Evolutionary conservation across 2,329 filamentous ascomycete species (phyloP), one percentile per base, ranked within the genome.

Genomic region (Myriosclerotinia curreyana): DNA sequence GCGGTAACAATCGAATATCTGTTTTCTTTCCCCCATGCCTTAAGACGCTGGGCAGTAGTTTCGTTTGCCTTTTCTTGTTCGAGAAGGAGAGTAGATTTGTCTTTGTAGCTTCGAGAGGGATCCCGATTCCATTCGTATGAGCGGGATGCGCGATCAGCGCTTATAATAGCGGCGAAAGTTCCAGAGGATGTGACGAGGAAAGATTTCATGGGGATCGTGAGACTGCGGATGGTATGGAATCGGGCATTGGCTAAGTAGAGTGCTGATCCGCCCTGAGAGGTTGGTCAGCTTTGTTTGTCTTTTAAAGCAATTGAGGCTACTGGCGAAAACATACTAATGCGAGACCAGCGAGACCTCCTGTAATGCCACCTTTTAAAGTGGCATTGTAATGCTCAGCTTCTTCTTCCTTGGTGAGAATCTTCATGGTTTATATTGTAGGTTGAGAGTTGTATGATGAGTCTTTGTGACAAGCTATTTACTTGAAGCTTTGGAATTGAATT

Each of bases 331-430:
- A 56, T 68, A 94, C 93, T 40, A 86, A 73, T 46, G 79, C 81
- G 3, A 92, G 79, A 68, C 95, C 93, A 52, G 86, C 71, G 15
- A 82, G 61, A 68, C 90, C 90, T 69, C 94, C 95, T 68, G 90
- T 77, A 68, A 86, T 74, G 71, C 95, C 94, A 70, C 92, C 93
- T 75, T 86, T 88, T 70, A 98, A 74, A 66, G 96, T 95, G 66
- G 84, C 81, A 75, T 82, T 79, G 84, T 96, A 96, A 83, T 97
- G 93, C 62, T 85, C 90, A 66, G 82, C 77, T 79, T 97, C 93
- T 80, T 97, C 91, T 85, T 97, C 92, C 76, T 94, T 92, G 72
- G 90, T 96, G 76, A 98, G 84, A 75, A 98, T 82, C 88, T 97
- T 98, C 95, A 98, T 99, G 17, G 48, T 71, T 38, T 20, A 38